Evolutionary conservation across 2,329 filamentous ascomycete genomes (phyloP), one percentile per base, ranked within the genome.

Genomic region (Diatrype stigma): DNA sequence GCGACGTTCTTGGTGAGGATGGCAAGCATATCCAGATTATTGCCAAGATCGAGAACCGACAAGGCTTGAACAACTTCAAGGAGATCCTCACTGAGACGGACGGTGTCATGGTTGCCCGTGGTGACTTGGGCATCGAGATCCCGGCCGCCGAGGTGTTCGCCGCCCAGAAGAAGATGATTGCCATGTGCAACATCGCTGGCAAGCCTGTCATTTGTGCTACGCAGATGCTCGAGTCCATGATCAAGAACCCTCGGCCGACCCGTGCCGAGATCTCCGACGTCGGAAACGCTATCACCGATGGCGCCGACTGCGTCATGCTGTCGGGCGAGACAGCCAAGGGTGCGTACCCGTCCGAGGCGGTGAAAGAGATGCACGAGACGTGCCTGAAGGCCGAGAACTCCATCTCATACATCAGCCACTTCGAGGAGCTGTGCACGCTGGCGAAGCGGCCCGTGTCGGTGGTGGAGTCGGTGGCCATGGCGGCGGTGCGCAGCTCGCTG

Each of bases 81-180:
- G 93, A 97, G 78, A 99, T 99, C 67, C 85, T 99, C 54, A 82
- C 84, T 69, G 90, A 92, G 78, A 97, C 94, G 6, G 94, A 99
- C 72, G 94, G 94, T 82, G 92, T 99, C 79, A 99, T 99, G 94
- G 94, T 99, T 63, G 94, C 94, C 67, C 93, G 94, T 84, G 94
- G 94, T 78, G 94, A 97, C 70, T 79, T 96, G 59, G 94, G 94
- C 80, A 99, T 99, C 65, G 94, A 99, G 78, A 99, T 99, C 65
- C 93, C 94, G 46, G 93, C 94, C 55, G 90, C 93, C 59, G 94
- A 99, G 81, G 94, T 99, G 61, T 99, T 99, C 75, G 90, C 96
- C 63, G 94, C 94, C 51, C 94, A 99, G 82, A 99, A 99, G 88
- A 99, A 99, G 90, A 92, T 99, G 84, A 99, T 99, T 74, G 92